Conservation (phyloP, 1,139 yeast species). For the Groenewaldozyma auringiensis region DNA sequence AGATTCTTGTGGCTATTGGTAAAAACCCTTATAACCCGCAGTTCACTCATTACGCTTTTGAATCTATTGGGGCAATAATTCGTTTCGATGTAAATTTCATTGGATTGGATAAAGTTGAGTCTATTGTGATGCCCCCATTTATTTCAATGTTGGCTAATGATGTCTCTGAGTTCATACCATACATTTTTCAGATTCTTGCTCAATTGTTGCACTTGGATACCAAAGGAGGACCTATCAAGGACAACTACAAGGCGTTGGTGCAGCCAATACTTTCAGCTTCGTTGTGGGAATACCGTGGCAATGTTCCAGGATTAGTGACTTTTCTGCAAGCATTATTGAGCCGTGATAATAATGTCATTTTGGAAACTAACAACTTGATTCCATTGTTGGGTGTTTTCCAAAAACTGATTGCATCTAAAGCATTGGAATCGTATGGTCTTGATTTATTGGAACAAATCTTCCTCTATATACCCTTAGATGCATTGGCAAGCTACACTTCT, state of each 20-base stretch:
- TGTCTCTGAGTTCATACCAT: conserved; percentile 90
- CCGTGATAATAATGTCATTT: conserved; percentile 45
- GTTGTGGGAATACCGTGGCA: conserved; percentile 90
- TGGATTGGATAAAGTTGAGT: conserved; percentile 38
- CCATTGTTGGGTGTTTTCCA: conserved; percentile 97
- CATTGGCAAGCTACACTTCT: conserved; percentile 50
- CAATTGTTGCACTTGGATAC: conserved; percentile 42
- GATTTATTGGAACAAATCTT: conserved; percentile 71
- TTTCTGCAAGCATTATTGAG: conserved; percentile 63
- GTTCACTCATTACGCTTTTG: conserved; percentile 86
- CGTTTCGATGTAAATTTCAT: conserved; percentile 42
- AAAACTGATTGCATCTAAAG: conserved; percentile 76
- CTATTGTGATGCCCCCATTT: conserved; percentile 57
- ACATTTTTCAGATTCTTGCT: conserved; percentile 81
- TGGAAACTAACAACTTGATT: conserved; percentile 39
- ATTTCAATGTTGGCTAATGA: conserved; percentile 67
- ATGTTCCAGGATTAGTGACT: conserved; percentile 86
- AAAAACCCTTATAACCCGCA: conserved; percentile 94
- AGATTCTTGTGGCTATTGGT: conserved; percentile 61
- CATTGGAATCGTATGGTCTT: conserved; percentile 74
- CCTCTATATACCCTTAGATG: conserved; percentile 44
- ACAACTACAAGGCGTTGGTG: conserved; percentile 54
- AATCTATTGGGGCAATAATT: conserved; percentile 70
- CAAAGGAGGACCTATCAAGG: conserved; percentile 40
- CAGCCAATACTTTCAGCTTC: conserved; percentile 81